Percentiles rank a stretch among this genome's conserved stretches.
Evolutionary conservation across 257 asterid genomes (phyloP).

Genomic region (Petrea volubilis): DNA sequence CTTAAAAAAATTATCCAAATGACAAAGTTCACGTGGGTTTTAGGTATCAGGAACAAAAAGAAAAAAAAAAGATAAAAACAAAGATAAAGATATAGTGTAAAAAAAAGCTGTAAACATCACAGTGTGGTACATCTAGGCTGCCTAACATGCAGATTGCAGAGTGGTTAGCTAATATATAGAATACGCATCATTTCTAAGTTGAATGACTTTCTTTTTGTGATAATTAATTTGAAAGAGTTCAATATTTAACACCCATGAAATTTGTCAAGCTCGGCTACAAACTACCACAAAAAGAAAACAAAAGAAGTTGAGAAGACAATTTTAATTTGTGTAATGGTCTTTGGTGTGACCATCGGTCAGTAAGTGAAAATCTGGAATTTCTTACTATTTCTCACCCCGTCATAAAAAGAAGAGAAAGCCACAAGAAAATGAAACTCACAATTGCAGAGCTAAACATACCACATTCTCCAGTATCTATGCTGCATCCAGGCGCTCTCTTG

Average conservation of each 20-base stretch:
- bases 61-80: too few relatives aligned
- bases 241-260: not conserved
- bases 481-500: slow-evolving; percentile 22
- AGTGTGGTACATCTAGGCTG: not conserved
- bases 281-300: too few relatives aligned
- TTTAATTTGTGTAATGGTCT: slow-evolving; percentile 3
- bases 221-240: too few relatives aligned
- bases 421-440: not conserved
- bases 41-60: not conserved
- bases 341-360: not conserved
- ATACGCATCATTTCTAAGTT: not conserved
- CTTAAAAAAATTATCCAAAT: slow-evolving; percentile 36
- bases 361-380: slow-evolving; percentile 2
- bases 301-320: not conserved
- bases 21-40: not conserved
- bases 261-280: slow-evolving; percentile 1
- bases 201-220: not conserved
- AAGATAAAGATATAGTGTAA: too few relatives aligned
- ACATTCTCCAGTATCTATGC: slow-evolving; percentile 27
- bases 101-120: not conserved
- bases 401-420: not conserved
- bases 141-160: not conserved
- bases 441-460: slow-evolving; percentile 37
- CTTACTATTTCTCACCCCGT: not conserved
- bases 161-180: not conserved